Evolutionary conservation across 2,329 filamentous ascomycete genomes (phyloP).

Genomic region (Mariannaea sp.): DNA sequence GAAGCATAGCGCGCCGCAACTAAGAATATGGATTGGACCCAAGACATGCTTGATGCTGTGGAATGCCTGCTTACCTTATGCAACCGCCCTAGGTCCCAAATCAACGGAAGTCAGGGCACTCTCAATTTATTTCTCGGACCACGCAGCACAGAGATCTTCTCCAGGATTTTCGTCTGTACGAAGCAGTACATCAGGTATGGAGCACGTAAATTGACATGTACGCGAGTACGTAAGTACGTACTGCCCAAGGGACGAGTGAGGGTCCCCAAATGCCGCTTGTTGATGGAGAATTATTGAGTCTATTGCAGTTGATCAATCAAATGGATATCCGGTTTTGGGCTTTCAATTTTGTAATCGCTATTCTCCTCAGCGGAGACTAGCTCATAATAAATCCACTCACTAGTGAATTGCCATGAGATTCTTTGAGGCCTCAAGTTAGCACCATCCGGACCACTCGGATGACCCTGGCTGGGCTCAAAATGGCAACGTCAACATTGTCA

Average conservation of each 20-base stretch:
- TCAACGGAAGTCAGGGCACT: slow-evolving; percentile 4
- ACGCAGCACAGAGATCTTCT: slow-evolving; percentile 13
- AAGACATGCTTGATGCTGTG: slow-evolving; percentile 5
- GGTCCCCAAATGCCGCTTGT: slow-evolving; percentile 7
- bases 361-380: not conserved
- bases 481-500: slow-evolving; percentile 6
- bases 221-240: no score
- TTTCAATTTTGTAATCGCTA: not conserved
- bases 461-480: slow-evolving; percentile 17
- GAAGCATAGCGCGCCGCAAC: not conserved
- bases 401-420: no score
- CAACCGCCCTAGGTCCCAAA: not conserved
- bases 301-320: no score
- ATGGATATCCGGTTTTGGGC: no score
- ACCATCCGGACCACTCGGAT: slow-evolving; percentile 10
- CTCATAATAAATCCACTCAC: not conserved
- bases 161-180: slow-evolving; percentile 9
- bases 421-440: not conserved
- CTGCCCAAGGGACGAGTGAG: slow-evolving; percentile 5
- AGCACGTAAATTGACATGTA: no score
- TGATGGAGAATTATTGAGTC: no score
- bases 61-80: slow-evolving; percentile 12
- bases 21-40: slow-evolving; percentile 3
- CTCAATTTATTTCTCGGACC: slow-evolving; percentile 10
- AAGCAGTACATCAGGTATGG: no score